A percentile compares a stretch with the other conserved stretches of the same genome.
phyloP scores from a whole-genome alignment of 768 basidiomycete species.

The Suillus tomentosus region DNA sequence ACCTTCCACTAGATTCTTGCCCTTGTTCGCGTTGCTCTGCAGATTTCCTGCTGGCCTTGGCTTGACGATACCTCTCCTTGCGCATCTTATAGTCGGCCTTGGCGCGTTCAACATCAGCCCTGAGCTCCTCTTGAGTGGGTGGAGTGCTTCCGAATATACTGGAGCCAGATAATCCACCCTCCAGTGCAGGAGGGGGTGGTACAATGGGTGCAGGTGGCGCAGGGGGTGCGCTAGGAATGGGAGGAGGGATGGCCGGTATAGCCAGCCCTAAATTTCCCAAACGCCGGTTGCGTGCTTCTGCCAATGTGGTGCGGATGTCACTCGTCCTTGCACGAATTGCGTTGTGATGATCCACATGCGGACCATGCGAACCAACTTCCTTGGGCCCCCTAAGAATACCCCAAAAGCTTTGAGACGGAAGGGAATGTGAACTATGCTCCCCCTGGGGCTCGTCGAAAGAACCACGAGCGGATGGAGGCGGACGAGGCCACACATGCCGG shows the following conservation, averaged over 20 bases:
- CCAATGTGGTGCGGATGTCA: slow-evolving; percentile 5
- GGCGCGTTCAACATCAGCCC: slow-evolving; percentile 58
- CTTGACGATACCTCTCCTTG: slow-evolving; percentile 68
- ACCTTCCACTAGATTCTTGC: slow-evolving; percentile 32
- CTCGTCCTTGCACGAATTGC: background rate
- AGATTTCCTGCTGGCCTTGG: slow-evolving; percentile 51
- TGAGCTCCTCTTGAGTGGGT: slow-evolving; percentile 28
- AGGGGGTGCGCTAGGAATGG: background rate
- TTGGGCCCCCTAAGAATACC: no score
- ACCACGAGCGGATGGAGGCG: slow-evolving; percentile 3
- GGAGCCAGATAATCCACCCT: background rate
- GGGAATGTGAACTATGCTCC: background rate
- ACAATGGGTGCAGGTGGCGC: background rate
- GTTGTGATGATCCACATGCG: no score
- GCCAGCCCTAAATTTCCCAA: background rate
- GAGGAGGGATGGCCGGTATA: background rate
- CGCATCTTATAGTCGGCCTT: slow-evolving; percentile 67
- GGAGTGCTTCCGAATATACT: background rate
- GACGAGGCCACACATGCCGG: slow-evolving; percentile 6
- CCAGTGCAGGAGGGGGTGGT: background rate
- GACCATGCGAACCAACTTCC: background rate
- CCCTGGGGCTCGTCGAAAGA: background rate
- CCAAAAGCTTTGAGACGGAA: no score
- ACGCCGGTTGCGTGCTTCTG: slow-evolving; percentile 8
- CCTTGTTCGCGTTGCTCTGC: slow-evolving; percentile 32